These are phyloP conservation scores for Artemisia argyi DNA, from an alignment of 129 eudicot genomes.

Conservation along the genomic window DNA sequence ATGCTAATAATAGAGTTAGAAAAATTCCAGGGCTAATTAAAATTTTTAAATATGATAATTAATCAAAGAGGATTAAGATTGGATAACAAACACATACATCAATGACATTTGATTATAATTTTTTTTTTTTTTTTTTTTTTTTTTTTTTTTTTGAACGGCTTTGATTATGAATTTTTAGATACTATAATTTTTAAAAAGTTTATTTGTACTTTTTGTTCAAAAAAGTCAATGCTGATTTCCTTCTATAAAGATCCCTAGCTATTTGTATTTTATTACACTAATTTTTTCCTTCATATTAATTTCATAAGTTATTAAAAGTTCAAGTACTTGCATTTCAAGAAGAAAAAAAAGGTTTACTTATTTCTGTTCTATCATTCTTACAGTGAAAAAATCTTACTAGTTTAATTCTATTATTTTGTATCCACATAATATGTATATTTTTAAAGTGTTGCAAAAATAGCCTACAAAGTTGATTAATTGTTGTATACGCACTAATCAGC, in stretches of 20 bases:
- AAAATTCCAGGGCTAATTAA: constrained; percentile 30
- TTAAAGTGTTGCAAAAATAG: too few species aligned
- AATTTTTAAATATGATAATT: background rate
- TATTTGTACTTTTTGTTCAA: constrained; percentile 9
- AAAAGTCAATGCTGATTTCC: constrained; percentile 13
- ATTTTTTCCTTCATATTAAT: background rate
- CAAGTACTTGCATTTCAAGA: too few species aligned
- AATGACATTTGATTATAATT: background rate
- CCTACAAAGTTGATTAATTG: too few species aligned
- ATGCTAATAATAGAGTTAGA: constrained; percentile 32
- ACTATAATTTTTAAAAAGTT: background rate
- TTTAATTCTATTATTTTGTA: too few species aligned
- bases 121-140: too few species aligned
- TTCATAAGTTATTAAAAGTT: too few species aligned
- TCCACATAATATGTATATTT: too few species aligned
- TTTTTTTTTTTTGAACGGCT: too few species aligned
- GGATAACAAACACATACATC: constrained; percentile 22
- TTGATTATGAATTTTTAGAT: background rate
- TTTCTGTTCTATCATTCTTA: too few species aligned
- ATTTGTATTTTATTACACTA: background rate
- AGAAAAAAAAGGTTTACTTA: too few species aligned
- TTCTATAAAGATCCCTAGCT: background rate
- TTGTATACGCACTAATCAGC: too few species aligned
- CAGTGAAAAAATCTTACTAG: too few species aligned
- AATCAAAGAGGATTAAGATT: constrained; percentile 34